These are phyloP conservation scores for Pythium insidiosum DNA, from an alignment of 352 stramenopile species.

Conservation along the genomic window DNA sequence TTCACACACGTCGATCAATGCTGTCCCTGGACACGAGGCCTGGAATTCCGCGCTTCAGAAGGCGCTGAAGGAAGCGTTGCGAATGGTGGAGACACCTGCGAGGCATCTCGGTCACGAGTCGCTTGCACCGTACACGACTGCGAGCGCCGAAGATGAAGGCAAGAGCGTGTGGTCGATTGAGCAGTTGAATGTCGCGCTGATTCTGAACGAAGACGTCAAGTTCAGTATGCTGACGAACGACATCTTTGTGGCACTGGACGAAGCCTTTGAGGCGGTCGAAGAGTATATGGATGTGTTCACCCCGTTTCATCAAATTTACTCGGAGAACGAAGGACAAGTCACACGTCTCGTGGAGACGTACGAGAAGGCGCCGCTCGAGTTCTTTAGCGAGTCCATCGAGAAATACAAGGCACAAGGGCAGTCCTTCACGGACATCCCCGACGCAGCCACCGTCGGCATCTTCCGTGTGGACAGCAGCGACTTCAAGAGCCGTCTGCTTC, in stretches of 20 bases:
- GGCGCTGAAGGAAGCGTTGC: conserved; percentile 78
- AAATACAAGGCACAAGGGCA: conserved; percentile 74
- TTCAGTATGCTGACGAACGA: conserved; percentile 81
- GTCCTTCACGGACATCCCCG: conserved; percentile 81
- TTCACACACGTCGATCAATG: conserved; percentile 25
- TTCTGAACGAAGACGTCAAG: conserved; percentile 76
- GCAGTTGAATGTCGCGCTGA: conserved; percentile 69
- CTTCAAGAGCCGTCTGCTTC: conserved; percentile 85
- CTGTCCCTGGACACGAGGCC: conserved; percentile 49
- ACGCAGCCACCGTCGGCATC: conserved; percentile 85
- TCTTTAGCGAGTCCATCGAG: conserved; percentile 76
- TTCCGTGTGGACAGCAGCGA: conserved; percentile 86
- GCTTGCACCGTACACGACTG: conserved; percentile 68
- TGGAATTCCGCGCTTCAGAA: conserved; percentile 66
- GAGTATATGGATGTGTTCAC: conserved; percentile 88
- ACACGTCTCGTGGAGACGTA: conserved; percentile 58
- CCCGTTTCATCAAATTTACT: conserved; percentile 82
- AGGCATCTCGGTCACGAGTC: conserved; percentile 75
- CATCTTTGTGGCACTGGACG: conserved; percentile 76
- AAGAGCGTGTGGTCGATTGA: conserved; percentile 77
- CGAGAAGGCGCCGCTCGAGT: conserved; percentile 57
- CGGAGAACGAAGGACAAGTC: conserved; percentile 78
- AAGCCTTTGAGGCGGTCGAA: conserved; percentile 72
- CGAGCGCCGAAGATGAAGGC: conserved; percentile 76
- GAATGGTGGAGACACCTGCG: conserved; percentile 84